Evolutionary conservation across 2,329 filamentous ascomycete species (phyloP).

Genomic region (Curvularia hawaiiensis): DNA sequence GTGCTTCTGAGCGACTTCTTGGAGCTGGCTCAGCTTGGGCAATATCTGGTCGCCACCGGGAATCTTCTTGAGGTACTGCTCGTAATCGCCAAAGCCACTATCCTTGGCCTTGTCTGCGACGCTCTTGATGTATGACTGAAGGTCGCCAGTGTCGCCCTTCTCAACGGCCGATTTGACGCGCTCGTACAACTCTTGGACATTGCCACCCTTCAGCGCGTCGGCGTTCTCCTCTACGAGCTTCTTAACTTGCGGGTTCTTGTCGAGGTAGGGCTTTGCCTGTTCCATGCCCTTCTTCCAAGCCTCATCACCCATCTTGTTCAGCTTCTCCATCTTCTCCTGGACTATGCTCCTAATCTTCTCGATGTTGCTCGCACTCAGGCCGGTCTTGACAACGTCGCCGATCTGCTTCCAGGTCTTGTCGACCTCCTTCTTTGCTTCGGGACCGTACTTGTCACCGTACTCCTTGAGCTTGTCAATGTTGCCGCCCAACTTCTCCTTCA

Average conservation of each 20-base stretch:
- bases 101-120: conserved; percentile 65
- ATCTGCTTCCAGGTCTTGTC: conserved; percentile 73
- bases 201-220: conserved; percentile 69
- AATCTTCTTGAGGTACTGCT: conserved; percentile 69
- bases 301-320: conserved; percentile 72
- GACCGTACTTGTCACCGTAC: conserved; percentile 71
- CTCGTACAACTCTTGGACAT: conserved; percentile 66
- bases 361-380: conserved; percentile 63
- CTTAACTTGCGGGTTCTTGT: conserved; percentile 79
- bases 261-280: conserved; percentile 72
- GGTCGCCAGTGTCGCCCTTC: conserved; percentile 63
- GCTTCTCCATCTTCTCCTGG: conserved; percentile 70
- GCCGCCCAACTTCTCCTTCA: conserved; percentile 74
- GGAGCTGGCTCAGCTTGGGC: conserved; percentile 68
- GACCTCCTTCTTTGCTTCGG: conserved; percentile 76
- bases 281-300: conserved; percentile 74
- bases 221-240: conserved; percentile 73
- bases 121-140: conserved; percentile 66
- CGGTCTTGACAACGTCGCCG: conserved; percentile 66
- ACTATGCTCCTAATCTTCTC: conserved; percentile 64
- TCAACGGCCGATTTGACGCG: conserved; percentile 66
- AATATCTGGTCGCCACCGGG: conserved; percentile 69
- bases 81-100: conserved; percentile 55
- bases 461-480: conserved; percentile 71
- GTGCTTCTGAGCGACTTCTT: conserved; percentile 69